Evolutionary conservation across 768 basidiomycete species (phyloP).

Genomic region (Crassisporium funariophilum): DNA sequence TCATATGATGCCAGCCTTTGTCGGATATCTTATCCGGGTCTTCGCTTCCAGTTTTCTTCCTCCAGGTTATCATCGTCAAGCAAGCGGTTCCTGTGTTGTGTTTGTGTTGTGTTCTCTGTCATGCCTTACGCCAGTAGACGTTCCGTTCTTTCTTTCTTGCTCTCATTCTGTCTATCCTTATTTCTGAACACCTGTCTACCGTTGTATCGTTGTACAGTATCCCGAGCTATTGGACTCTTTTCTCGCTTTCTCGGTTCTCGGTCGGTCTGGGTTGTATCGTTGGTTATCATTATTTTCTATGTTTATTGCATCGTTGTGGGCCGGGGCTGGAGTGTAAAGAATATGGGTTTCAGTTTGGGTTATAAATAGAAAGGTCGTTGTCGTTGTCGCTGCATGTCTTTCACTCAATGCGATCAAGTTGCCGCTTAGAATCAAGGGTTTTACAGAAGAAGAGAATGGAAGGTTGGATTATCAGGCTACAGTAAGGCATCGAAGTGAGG

Average conservation of each 20-base stretch:
- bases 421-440: too few relatives aligned
- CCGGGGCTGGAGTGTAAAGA: too few relatives aligned
- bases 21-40: background rate
- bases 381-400: too few relatives aligned
- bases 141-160: background rate
- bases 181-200: background rate
- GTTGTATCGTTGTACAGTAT: slow-evolving; percentile 8
- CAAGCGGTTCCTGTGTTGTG: background rate
- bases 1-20: slow-evolving; percentile 15
- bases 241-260: background rate
- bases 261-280: background rate
- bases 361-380: too few relatives aligned
- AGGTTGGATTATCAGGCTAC: too few relatives aligned
- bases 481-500: too few relatives aligned
- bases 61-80: background rate
- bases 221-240: background rate
- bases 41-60: background rate
- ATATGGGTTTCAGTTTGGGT: too few relatives aligned
- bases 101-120: too few relatives aligned
- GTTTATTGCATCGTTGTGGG: background rate
- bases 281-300: slow-evolving; percentile 11
- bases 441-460: too few relatives aligned
- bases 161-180: background rate
- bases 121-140: too few relatives aligned
- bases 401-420: too few relatives aligned